Base-by-base conservation (phyloP, 257 asterid genomes). In the Solanum pinnatisectum region DNA sequence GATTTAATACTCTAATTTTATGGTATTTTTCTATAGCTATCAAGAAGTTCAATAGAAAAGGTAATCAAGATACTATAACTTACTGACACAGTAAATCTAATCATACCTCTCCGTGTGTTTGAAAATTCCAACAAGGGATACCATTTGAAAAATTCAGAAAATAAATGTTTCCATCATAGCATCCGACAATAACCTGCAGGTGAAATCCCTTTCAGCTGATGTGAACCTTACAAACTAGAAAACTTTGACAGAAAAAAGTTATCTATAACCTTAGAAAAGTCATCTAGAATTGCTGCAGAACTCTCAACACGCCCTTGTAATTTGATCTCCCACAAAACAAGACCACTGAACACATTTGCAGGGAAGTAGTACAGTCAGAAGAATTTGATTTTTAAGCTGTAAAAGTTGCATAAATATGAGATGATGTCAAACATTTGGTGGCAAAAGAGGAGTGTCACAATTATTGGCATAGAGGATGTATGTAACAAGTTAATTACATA, bases 261-360 rank as follows among this genome's bases (percentile, higher is more conserved):
- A 72, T 18, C 46, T 49, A 20, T 46, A 90, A 96, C 99, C 98
- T 96, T 98, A 91, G 98, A 95, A 83, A 93, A 91, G 88, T 94
- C 95, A 87, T 94, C 97, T 63, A 95, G 86, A 90, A 95, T 92
- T 88, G 98, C 94, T 27, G 99, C 99, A 0, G 99, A 94, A 90
- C 99, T 94, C 91, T 96, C 98, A 87, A 95, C 91, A 82, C 98
- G 91, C 73, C 98, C 99, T 76, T 92, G 93, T 86, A 96, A 93
- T 92, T 89, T 92, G 88, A 91, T 92, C 93, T 93, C 97, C 99
- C 99, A 96, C 33, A 78, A 84, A 87, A 94, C 92, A 88, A 89
- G 83, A 86, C 99, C 99, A 89, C 99, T 96, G 85, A 84, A 86
- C 87, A 91, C 68, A 88, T 83, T 39, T 79, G 68, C 71, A 25